Conservation (phyloP, 768 basidiomycete genomes). For the Leucogyrophana mollusca region DNA sequence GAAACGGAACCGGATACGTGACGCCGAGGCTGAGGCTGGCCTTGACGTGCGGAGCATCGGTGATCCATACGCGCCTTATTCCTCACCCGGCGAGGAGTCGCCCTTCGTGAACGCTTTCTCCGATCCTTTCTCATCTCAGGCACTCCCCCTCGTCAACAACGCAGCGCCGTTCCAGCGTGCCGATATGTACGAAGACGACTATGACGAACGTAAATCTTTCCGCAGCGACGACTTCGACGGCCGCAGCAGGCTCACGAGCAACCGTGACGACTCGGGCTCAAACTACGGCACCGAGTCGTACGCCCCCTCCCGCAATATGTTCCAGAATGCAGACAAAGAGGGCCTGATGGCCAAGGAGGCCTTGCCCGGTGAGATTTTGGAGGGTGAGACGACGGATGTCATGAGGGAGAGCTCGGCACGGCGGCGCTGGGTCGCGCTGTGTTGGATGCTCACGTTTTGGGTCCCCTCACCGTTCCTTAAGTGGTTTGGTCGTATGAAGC, state of each 20-base stretch:
- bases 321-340: conserved; percentile 78
- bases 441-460: conserved; percentile 93
- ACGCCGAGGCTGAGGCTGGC: conserved; percentile 72
- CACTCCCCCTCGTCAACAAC: conserved; percentile 81
- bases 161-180: conserved; percentile 82
- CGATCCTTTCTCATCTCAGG: conserved; percentile 63
- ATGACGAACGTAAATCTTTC: conserved; percentile 71
- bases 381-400: conserved; percentile 87
- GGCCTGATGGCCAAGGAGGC: conserved; percentile 78
- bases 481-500: conserved; percentile 88
- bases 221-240: conserved; percentile 80
- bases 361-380: conserved; percentile 80
- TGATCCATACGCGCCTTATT: conserved; percentile 82
- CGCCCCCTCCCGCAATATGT: conserved; percentile 95
- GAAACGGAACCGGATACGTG: conserved; percentile 74
- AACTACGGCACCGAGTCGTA: conserved; percentile 92
- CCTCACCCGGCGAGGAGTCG: conserved; percentile 40
- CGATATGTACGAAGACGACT: conserved; percentile 75
- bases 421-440: conserved; percentile 82
- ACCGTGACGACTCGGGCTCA: conserved; percentile 74
- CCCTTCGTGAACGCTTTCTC: conserved; percentile 39
- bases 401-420: conserved; percentile 80
- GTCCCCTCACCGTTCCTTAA: conserved; percentile 69
- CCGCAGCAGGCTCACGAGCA: conserved; percentile 72
- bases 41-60: conserved; percentile 51